Conservation (phyloP, 2,329 filamentous ascomycete genomes). For the Eutypa lata region DNA sequence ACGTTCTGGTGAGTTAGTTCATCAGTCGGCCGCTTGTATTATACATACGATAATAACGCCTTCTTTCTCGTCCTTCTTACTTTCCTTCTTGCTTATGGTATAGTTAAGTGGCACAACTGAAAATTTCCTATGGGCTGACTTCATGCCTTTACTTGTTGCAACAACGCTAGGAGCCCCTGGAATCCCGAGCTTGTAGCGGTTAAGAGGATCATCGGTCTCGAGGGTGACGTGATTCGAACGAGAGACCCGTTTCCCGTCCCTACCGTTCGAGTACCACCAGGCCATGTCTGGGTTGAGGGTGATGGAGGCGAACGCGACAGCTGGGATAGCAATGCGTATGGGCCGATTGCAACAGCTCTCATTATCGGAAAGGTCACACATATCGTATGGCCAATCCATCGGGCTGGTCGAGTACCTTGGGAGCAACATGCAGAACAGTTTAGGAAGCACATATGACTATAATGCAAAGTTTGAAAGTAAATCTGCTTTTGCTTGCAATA, state of each 20-base stretch:
- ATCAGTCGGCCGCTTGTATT: background rate
- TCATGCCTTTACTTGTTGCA: conserved; percentile 2
- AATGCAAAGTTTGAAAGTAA: too few relatives aligned
- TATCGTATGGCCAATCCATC: conserved; percentile 66
- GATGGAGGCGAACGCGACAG: conserved; percentile 71
- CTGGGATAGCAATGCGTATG: conserved; percentile 86
- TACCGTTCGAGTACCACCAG: conserved; percentile 66
- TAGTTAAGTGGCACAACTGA: too few relatives aligned
- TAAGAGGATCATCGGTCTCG: conserved; percentile 79
- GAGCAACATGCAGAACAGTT: conserved; percentile 44
- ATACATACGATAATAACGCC: too few relatives aligned
- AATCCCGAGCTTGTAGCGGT: conserved; percentile 68
- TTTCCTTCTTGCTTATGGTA: too few relatives aligned
- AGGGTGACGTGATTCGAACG: conserved; percentile 73
- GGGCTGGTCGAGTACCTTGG: conserved; percentile 56
- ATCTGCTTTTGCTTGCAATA: too few relatives aligned
- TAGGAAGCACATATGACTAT: conserved; percentile 11
- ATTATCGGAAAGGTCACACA: conserved; percentile 72
- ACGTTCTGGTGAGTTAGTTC: conserved; percentile 56
- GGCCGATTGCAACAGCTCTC: conserved; percentile 73
- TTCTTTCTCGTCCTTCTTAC: too few relatives aligned
- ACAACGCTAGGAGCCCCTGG: conserved; percentile 58
- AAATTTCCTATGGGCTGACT: too few relatives aligned
- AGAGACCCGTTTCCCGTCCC: conserved; percentile 55
- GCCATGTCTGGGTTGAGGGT: conserved; percentile 94